Evolutionary conservation across 169 alveolate species (phyloP), one percentile per base, ranked within the genome.

Genomic region (Eimeria necatrix): DNA sequence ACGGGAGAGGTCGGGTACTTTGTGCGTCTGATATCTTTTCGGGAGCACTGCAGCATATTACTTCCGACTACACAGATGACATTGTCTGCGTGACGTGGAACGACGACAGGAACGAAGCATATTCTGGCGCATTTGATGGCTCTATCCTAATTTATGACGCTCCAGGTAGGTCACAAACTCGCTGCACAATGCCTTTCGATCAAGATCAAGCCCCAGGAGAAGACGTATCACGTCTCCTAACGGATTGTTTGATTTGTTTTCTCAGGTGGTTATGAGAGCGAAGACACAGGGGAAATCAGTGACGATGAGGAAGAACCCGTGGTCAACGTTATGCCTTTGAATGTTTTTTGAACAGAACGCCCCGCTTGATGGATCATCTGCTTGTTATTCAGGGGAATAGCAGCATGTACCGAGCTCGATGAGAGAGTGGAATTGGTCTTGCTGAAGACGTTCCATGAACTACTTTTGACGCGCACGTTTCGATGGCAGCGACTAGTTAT

Each of bases 1-100:
- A 85, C 80, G 93, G 93, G 20, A 85, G 80, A 53, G 93, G 93
- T 61, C 81, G 93, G 56, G 93, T 61, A 22, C 76, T 85, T 60
- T 85, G 93, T 68, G 60, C 93, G 5, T 85, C 26, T 80, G 93
- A 85, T 20, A 59, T 85, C 20, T 59, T 85, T 26, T 41, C 93
- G 9, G 93, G 93, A 59, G 81, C 80, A 46, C 81, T 59, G 49
- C 64, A 41, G 68, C 93, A 85, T 9, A 61, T 41, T 26, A 59
- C 70, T 18, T 60, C 93, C 41, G 93, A 61, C 41, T 60, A 85
- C 53, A 8, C 61, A 12, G 76, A 85, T 61, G 93, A 85, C 14
- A 61, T 85, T 48, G 64, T 85, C 12, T 85, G 93, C 81, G 93
- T 85, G 49, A 48, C 81, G 24, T 85, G 93, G 93, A 85, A 85